phyloP scores from a whole-genome alignment of 257 asterid genomes.

The Linaria vulgaris region DNA sequence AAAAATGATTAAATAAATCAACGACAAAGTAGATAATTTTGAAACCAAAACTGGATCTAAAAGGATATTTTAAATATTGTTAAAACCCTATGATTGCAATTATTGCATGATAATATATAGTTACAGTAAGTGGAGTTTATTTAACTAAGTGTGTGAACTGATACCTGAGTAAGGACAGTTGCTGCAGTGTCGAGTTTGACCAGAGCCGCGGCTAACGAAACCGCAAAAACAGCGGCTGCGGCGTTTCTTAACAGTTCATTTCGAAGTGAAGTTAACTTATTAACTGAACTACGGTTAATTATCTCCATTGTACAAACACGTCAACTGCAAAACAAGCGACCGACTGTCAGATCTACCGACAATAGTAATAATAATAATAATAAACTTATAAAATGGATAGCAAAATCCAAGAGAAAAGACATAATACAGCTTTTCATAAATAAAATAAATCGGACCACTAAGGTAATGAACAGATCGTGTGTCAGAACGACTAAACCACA shows the following conservation, averaged over 20 bases:
- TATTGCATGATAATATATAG: background rate
- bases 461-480: too few species aligned
- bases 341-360: slow-evolving; percentile 21
- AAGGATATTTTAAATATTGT: background rate
- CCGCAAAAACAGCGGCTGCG: slow-evolving; percentile 44
- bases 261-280: slow-evolving; percentile 27
- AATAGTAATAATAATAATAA: too few species aligned
- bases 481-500: background rate
- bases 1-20: too few species aligned
- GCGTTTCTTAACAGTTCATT: slow-evolving; percentile 40
- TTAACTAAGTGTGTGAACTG: too few species aligned
- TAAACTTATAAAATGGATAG: too few species aligned
- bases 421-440: too few species aligned
- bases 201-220: slow-evolving; percentile 38
- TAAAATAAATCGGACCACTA: too few species aligned
- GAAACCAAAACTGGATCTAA: too few species aligned
- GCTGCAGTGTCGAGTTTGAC: slow-evolving; percentile 37
- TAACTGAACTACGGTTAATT: slow-evolving; percentile 33
- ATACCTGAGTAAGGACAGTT: slow-evolving; percentile 45
- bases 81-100: background rate
- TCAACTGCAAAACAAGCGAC: slow-evolving; percentile 14
- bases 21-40: too few species aligned
- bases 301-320: slow-evolving; percentile 29
- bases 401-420: too few species aligned
- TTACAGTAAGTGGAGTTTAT: background rate